Evolutionary conservation across 768 basidiomycete species (phyloP), one percentile per base, ranked within the genome.

Genomic region (Psilocybe cyanescens): DNA sequence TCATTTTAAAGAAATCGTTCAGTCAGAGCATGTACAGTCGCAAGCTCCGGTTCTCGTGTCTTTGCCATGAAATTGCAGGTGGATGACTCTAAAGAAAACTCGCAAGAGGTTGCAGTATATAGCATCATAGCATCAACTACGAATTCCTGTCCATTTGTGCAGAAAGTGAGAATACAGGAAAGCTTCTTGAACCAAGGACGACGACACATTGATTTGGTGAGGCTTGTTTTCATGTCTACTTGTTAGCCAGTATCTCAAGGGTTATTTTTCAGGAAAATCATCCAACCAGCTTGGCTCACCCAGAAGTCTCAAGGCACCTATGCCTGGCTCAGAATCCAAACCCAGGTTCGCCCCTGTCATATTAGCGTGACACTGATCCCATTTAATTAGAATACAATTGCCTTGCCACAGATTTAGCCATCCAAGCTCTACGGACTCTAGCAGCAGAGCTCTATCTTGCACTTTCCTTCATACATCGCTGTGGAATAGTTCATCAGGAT

Each of bases 401-500:
- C 35, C 2, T 4, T 28, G 8, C 28, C 9, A 49, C 52, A 47
- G n/a, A 55, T 17, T n/a, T 29, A 9, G 16, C 31, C 19, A 39
- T 60, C 29, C 51, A 60, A 55, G 65, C 70, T 37, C 55, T 77
- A 29, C 72, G 69, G 31, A 60, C 76, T 16, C 61, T 78, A 11
- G 65, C 71, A 16, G 74, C 73, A 2, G 76, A 76, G 60, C 64
- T 78, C 19, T 66, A 73, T 5, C 65, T 79, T 8, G 78, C 74
- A 16, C 54, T 79, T 9, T 59, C 71, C 29, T 76, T 73, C 55
- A 68, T 90, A 1, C 88, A 89, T 67, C 76, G 79, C 58, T 79
- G 81, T 64, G 87, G 88, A 28, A 85, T 89, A 68, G 84, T 89
- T 41, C 88, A 90, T 65, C 84, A 86, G 44, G 87, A 89, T 67